Conservation (phyloP, 352 stramenopile genomes). For the Pilasporangium apinafurcum region DNA sequence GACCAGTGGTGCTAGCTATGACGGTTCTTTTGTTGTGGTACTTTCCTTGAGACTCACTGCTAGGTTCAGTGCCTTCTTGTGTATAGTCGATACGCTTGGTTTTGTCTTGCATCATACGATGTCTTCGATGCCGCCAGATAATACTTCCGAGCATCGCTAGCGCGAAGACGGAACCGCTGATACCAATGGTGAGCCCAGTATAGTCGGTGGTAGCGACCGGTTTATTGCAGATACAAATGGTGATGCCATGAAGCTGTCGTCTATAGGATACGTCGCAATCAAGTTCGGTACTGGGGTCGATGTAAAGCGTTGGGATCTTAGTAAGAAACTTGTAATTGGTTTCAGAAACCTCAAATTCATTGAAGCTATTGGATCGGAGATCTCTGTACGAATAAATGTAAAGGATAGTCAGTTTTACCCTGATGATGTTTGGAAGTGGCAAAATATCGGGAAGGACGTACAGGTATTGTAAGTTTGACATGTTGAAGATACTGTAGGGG, state of each 20-base stretch:
- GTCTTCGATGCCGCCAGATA: background rate
- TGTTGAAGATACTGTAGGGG: constrained; percentile 1
- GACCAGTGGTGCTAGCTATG: constrained; percentile 1
- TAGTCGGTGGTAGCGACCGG: too few species aligned
- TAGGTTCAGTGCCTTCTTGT: too few species aligned
- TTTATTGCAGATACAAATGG: constrained; percentile 3
- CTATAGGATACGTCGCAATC: background rate
- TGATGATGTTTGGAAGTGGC: too few species aligned
- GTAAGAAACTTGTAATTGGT: constrained; percentile 5
- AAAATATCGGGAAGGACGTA: background rate
- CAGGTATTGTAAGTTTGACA: constrained; percentile 8
- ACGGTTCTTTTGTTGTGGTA: background rate
- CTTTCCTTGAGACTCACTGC: background rate
- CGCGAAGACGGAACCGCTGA: too few species aligned
- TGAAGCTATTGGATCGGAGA: constrained; percentile 6
- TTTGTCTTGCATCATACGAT: background rate
- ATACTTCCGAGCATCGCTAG: too few species aligned
- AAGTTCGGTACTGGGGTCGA: too few species aligned
- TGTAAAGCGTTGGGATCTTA: background rate
- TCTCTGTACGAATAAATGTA: background rate
- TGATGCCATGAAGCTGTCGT: background rate
- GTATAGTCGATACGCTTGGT: constrained; percentile 3
- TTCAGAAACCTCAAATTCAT: background rate
- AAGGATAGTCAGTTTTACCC: background rate
- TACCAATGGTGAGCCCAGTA: background rate